Evolutionary conservation across 225 moss, liverwort and hornwort species (phyloP), one percentile per base, ranked within the genome.

Genomic region (Sphagnum contortum): DNA sequence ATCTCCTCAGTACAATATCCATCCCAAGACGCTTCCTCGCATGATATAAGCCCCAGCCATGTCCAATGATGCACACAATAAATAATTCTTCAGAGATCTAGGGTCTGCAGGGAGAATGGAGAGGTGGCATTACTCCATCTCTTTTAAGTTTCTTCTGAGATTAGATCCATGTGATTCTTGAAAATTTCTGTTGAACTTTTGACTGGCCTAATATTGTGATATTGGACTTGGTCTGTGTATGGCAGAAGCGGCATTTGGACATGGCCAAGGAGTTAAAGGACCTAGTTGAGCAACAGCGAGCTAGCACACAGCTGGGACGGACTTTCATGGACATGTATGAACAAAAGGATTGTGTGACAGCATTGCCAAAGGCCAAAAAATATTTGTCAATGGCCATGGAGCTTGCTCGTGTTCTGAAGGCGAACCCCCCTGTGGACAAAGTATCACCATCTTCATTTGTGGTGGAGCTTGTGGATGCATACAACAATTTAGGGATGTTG

Each of bases 261-360:
- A 72, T 87, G 59, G 91, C 98, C 57, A 63, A 74, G 68, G 75
- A 82, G 72, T 73, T 79, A 47, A 80, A 77, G 12, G 76, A 98
- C 75, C 53, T 75, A 9, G 61, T 86, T 45, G 98, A 98, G 91
- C 86, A 93, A 67, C 98, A 98, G 68, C 79, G 98, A 71, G 83
- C 93, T 3, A 79, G 76, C 65, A 98, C 98, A 53, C 98, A 98
- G 78, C 87, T 98, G 13, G 98, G 98, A 13, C 89, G 98, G 29
- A 85, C 91, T 3, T 86, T 87, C 61, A 68, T 91, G 70, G 93
- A 93, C 9, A 74, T 91, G 61, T 82, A 78, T 70, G 90, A 91
- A 66, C 50, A 61, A 2, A 62, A 73, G 4, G 88, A 81, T 2
- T 67, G 77, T 5, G 49, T 70, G 49, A 70, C 75, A 12, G 87